phyloP scores from a whole-genome alignment of 768 basidiomycete species.

The Tephrocybe sp. region DNA sequence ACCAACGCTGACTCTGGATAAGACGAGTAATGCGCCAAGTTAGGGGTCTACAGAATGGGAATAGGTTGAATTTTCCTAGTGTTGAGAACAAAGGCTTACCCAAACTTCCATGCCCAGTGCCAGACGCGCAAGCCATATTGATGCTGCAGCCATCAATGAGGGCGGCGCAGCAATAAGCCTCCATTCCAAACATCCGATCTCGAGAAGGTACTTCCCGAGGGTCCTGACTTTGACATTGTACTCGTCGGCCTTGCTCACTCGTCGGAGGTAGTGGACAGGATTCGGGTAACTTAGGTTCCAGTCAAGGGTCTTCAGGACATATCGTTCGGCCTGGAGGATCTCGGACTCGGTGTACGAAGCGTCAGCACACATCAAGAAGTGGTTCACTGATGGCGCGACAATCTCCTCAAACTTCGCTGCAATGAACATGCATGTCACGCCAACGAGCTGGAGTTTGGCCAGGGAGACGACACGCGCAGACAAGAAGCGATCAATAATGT shows the following conservation, averaged over 20 bases:
- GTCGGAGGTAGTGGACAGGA: constrained; percentile 89
- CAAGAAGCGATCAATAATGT: constrained; percentile 88
- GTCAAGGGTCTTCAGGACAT: constrained; percentile 88
- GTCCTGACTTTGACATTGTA: constrained; percentile 93
- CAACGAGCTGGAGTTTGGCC: constrained; percentile 93
- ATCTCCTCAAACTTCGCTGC: constrained; percentile 97
- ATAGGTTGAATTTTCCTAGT: background rate
- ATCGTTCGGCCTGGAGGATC: constrained; percentile 72
- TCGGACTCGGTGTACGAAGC: constrained; percentile 86
- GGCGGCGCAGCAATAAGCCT: constrained; percentile 79
- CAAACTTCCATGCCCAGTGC: constrained; percentile 83
- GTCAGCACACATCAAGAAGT: constrained; percentile 85
- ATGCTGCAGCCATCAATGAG: constrained; percentile 84
- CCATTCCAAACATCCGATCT: constrained; percentile 90
- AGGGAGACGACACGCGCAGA: constrained; percentile 80
- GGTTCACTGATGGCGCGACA: constrained; percentile 84
- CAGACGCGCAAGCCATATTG: constrained; percentile 87
- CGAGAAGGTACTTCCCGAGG: constrained; percentile 91
- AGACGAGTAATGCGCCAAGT: constrained; percentile 91
- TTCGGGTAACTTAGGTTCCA: constrained; percentile 94
- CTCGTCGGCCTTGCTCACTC: constrained; percentile 94
- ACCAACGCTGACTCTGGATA: constrained; percentile 84
- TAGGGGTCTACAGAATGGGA: constrained; percentile 55
- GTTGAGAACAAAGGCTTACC: constrained; percentile 50
- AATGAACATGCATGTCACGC: constrained; percentile 91